Percentiles rank a stretch among this genome's conserved stretches.
phyloP scores from a whole-genome alignment of 805 yeast species.

The Cyberlindnera euphorbiiphila region DNA sequence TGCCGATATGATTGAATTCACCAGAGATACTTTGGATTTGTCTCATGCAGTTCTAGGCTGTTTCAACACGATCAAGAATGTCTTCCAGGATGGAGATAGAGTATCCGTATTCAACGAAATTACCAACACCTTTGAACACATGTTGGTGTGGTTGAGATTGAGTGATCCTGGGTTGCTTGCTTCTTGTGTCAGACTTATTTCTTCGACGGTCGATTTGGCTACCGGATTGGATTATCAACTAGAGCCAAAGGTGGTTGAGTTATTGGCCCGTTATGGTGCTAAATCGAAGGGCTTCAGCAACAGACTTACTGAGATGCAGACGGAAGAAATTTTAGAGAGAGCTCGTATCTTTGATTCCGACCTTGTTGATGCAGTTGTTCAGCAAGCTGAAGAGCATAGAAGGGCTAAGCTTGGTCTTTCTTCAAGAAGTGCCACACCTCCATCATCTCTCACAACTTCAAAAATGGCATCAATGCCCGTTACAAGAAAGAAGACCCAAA shows the following conservation, averaged over 20 bases:
- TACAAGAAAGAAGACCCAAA: conserved; percentile 29
- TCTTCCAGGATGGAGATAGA: conserved; percentile 23
- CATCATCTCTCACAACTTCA: conserved; percentile 19
- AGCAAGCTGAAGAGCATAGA: conserved; percentile 38
- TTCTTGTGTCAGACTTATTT: conserved; percentile 69
- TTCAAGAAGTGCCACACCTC: conserved; percentile 6
- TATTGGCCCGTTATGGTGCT: conserved; percentile 60
- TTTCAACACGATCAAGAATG: conserved; percentile 44
- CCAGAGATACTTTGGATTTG: conserved; percentile 80
- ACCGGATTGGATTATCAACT: conserved; percentile 47
- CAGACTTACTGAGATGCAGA: conserved; percentile 64
- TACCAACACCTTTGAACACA: conserved; percentile 58
- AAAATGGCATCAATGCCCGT: conserved; percentile 9
- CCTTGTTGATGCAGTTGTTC: conserved; percentile 50
- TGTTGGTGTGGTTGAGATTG: conserved; percentile 77
- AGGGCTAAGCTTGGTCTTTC: conserved; percentile 23
- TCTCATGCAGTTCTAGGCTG: conserved; percentile 67
- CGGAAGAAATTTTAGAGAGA: conserved; percentile 55
- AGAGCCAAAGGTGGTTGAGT: conserved; percentile 48
- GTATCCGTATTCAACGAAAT: conserved; percentile 46
- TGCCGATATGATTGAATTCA: conserved; percentile 66
- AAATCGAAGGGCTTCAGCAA: conserved; percentile 66
- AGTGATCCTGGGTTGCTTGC: conserved; percentile 72
- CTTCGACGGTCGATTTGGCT: conserved; percentile 63
- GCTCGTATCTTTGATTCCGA: conserved; percentile 53